phyloP scores from a whole-genome alignment of 2,329 filamentous ascomycete species.

The Lizonia empirigonia region DNA sequence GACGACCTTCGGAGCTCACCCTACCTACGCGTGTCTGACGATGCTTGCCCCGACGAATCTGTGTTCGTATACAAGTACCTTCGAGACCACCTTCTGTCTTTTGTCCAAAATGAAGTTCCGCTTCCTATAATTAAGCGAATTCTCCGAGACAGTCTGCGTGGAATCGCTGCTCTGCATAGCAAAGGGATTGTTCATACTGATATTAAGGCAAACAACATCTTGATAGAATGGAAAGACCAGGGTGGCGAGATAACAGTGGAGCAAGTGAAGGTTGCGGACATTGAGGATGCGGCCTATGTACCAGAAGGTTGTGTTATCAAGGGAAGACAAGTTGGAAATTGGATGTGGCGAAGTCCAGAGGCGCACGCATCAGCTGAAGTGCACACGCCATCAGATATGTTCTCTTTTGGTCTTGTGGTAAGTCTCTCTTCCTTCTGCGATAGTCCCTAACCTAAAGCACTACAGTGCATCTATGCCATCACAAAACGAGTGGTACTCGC shows the following conservation, averaged over 20 bases:
- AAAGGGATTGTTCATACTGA: slow-evolving; percentile 36
- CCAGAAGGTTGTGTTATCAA: slow-evolving; percentile 45
- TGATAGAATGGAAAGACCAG: slow-evolving; percentile 49
- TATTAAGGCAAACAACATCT: slow-evolving; percentile 54
- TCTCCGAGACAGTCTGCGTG: slow-evolving; percentile 39
- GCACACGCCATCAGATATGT: slow-evolving; percentile 51
- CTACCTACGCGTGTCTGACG: slow-evolving; percentile 30
- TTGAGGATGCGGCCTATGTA: slow-evolving; percentile 51
- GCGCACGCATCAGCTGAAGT: slow-evolving; percentile 50
- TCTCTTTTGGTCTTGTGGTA: slow-evolving; percentile 54
- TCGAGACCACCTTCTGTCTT: slow-evolving; percentile 50
- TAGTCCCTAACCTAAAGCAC: slow-evolving; percentile 21
- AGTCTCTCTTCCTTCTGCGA: slow-evolving; percentile 24
- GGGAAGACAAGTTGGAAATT: slow-evolving; percentile 51
- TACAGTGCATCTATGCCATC: slow-evolving; percentile 54
- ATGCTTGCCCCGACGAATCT: slow-evolving; percentile 53
- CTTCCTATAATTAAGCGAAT: slow-evolving; percentile 50
- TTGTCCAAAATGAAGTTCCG: slow-evolving; percentile 50
- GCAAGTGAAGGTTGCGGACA: slow-evolving; percentile 50
- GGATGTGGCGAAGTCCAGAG: slow-evolving; percentile 55
- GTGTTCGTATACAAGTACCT: slow-evolving; percentile 56
- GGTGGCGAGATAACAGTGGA: slow-evolving; percentile 38
- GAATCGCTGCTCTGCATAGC: slow-evolving; percentile 13
- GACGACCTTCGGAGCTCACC: slow-evolving; percentile 15
- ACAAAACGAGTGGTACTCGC: slow-evolving; percentile 47